phyloP scores from a whole-genome alignment of 441 rosid genomes.

The Metrosideros polymorpha region DNA sequence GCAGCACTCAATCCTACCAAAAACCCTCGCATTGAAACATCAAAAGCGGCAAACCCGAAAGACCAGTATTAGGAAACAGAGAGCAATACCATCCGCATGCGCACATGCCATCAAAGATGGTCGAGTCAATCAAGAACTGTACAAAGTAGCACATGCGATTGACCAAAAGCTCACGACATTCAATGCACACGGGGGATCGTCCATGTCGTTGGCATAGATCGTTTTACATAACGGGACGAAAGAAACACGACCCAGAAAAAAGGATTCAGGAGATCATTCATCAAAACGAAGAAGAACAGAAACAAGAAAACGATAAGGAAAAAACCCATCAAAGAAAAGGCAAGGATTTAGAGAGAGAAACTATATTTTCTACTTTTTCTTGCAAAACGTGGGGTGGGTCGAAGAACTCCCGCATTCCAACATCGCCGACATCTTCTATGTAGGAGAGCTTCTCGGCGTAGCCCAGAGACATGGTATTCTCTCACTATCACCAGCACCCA shows the following conservation, averaged over 20 bases:
- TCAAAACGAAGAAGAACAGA: background rate
- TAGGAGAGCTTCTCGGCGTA: slow-evolving; percentile 93
- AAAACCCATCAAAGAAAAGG: background rate
- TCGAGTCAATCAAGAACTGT: background rate
- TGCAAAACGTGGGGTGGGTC: slow-evolving; percentile 60
- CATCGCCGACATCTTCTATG: slow-evolving; percentile 94
- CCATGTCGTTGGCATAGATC: background rate
- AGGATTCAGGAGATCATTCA: background rate
- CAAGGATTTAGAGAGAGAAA: background rate
- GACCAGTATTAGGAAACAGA: background rate
- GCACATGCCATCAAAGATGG: background rate
- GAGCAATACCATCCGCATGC: background rate
- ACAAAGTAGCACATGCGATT: background rate
- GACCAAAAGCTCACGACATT: background rate
- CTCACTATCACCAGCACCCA: background rate
- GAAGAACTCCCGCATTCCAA: slow-evolving; percentile 90
- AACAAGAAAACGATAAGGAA: slow-evolving; percentile 1
- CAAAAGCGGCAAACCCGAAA: background rate
- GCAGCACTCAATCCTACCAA: background rate
- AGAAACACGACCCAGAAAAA: background rate
- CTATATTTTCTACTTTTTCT: slow-evolving; percentile 48
- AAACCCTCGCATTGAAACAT: background rate
- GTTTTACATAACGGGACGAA: background rate
- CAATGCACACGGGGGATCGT: background rate
- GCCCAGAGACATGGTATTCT: slow-evolving; percentile 69